A percentile compares a stretch with the other conserved stretches of the same genome.
Evolutionary conservation across 2,329 filamentous ascomycete species (phyloP).

Genomic region (Trichophaea hybrida): DNA sequence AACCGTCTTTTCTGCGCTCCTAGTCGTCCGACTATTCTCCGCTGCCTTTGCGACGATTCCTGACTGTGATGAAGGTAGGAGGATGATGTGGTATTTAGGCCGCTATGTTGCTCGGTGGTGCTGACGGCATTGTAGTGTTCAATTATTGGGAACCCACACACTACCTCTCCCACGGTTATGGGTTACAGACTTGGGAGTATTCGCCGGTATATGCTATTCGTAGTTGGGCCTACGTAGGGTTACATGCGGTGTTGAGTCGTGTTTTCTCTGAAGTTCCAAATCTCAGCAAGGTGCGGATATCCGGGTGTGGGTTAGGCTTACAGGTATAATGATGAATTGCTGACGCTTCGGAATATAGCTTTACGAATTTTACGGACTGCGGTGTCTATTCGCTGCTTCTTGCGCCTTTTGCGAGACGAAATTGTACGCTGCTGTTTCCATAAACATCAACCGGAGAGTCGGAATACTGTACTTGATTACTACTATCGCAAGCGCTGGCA

Average conservation of each 20-base stretch:
- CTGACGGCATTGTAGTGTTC: conserved; percentile 45
- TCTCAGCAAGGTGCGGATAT: conserved; percentile 41
- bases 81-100: neutral
- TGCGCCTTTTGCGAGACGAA: conserved; percentile 74
- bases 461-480: conserved; percentile 71
- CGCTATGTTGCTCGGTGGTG: neutral
- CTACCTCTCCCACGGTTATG: conserved; percentile 83
- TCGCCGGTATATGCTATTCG: conserved; percentile 88
- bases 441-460: conserved; percentile 65
- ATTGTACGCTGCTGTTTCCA: conserved; percentile 62
- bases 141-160: conserved; percentile 98
- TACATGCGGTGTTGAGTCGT: conserved; percentile 63
- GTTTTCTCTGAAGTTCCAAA: conserved; percentile 49
- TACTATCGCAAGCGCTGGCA: conserved; percentile 67
- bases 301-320: neutral
- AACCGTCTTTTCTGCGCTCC: conserved; percentile 65
- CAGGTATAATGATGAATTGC: conserved; percentile 3
- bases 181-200: conserved; percentile 97
- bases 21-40: conserved; percentile 50
- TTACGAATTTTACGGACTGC: conserved; percentile 72
- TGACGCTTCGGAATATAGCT: neutral
- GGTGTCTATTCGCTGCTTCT: conserved; percentile 55
- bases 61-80: conserved; percentile 70
- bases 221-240: conserved; percentile 76
- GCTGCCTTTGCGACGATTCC: conserved; percentile 81